Conservation (phyloP, 2,329 filamentous ascomycete species). For the Xylariaceae sp. region DNA sequence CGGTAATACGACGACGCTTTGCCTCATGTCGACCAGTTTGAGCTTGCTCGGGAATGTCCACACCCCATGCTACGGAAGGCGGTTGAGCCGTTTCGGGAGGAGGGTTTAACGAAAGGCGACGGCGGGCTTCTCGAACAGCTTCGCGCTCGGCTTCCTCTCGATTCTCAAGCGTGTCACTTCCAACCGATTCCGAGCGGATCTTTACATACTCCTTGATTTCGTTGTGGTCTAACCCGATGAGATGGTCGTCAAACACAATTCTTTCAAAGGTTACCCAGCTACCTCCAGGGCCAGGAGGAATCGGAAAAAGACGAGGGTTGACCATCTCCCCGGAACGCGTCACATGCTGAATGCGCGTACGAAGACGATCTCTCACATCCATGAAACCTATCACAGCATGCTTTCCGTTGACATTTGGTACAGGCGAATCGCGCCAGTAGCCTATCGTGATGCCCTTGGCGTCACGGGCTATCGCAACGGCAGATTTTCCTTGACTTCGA, state of each 20-base stretch:
- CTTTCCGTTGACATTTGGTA: slow-evolving; percentile 56
- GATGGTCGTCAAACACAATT: slow-evolving; percentile 64
- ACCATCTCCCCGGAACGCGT: slow-evolving; percentile 57
- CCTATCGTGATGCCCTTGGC: slow-evolving; percentile 61
- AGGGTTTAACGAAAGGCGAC: slow-evolving; percentile 52
- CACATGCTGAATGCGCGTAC: slow-evolving; percentile 62
- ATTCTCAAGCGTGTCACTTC: slow-evolving; percentile 46
- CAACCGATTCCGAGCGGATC: slow-evolving; percentile 50
- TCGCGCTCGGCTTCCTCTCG: slow-evolving; percentile 49
- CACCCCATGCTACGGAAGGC: slow-evolving; percentile 59
- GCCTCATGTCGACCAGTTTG: slow-evolving; percentile 45
- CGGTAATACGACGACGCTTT: slow-evolving; percentile 57
- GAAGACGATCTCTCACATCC: slow-evolving; percentile 65
- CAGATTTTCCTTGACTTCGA: slow-evolving; percentile 13
- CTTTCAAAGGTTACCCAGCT: slow-evolving; percentile 70
- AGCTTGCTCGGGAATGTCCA: slow-evolving; percentile 54
- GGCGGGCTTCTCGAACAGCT: slow-evolving; percentile 56
- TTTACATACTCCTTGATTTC: slow-evolving; percentile 70
- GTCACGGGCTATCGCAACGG: neutral
- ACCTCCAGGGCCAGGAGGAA: slow-evolving; percentile 65
- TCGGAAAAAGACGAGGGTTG: slow-evolving; percentile 49
- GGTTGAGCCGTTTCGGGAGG: slow-evolving; percentile 51
- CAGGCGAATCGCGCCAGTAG: slow-evolving; percentile 65
- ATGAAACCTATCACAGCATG: slow-evolving; percentile 69
- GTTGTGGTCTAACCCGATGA: slow-evolving; percentile 61